Evolutionary conservation across 1,139 yeast genomes (phyloP).

Genomic region (Saccharomyces hybrid): DNA sequence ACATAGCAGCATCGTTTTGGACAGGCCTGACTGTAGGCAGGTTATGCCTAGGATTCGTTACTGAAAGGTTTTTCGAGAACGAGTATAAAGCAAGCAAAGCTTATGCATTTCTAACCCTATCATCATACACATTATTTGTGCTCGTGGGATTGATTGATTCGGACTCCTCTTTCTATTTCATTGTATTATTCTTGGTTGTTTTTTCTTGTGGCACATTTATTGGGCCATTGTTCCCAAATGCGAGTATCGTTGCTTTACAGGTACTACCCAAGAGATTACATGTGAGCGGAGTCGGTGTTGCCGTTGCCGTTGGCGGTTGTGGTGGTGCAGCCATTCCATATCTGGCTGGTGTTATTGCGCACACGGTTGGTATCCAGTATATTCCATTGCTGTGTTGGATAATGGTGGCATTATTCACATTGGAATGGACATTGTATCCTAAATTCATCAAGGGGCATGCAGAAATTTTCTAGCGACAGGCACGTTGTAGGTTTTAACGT

Average conservation of each 20-base stretch:
- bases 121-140: conserved; percentile 21
- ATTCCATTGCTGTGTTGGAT: conserved; percentile 27
- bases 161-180: conserved; percentile 24
- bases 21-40: conserved; percentile 58
- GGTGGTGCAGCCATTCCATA: conserved; percentile 74
- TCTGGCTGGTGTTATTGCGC: conserved; percentile 43
- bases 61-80: conserved; percentile 46
- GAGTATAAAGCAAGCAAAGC: conserved; percentile 42
- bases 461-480: conserved; percentile 12
- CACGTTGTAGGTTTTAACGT: neutral
- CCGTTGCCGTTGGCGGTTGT: conserved; percentile 73
- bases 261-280: conserved; percentile 56
- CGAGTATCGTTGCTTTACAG: conserved; percentile 57
- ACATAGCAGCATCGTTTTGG: conserved; percentile 61
- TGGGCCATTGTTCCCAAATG: conserved; percentile 79
- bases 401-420: conserved; percentile 24
- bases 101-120: conserved; percentile 29
- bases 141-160: conserved; percentile 18
- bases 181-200: conserved; percentile 30
- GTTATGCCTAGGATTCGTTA: conserved; percentile 50
- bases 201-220: conserved; percentile 57
- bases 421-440: conserved; percentile 32
- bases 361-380: conserved; percentile 25
- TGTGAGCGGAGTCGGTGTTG: conserved; percentile 64
- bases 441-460: conserved; percentile 18